Evolutionary conservation across 495 filamentous ascomycete species (phyloP).

Genomic region (Podospora pseudocomata): DNA sequence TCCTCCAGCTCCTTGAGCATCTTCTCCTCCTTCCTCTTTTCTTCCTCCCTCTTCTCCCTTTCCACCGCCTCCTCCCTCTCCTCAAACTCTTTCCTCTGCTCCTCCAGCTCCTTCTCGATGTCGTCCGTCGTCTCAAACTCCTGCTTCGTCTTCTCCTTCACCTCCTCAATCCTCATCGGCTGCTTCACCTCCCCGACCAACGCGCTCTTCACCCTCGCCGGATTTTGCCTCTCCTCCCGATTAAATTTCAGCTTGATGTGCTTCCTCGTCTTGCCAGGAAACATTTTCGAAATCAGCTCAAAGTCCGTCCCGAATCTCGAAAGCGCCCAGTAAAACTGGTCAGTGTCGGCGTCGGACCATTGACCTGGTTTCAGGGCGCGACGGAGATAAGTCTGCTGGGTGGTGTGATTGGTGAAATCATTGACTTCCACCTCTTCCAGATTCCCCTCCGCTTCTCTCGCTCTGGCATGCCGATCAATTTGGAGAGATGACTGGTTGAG

Average conservation of each 20-base stretch:
- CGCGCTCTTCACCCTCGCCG: slow-evolving; percentile 62
- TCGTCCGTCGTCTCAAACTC: slow-evolving; percentile 54
- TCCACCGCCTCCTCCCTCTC: slow-evolving; percentile 48
- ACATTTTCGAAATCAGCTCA: slow-evolving; percentile 78
- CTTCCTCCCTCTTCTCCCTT: slow-evolving; percentile 45
- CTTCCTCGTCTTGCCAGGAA: slow-evolving; percentile 67
- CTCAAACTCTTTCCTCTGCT: slow-evolving; percentile 62
- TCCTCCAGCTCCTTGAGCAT: slow-evolving; percentile 43
- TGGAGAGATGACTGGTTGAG: slow-evolving; percentile 72
- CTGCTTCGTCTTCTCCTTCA: slow-evolving; percentile 58
- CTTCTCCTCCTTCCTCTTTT: slow-evolving; percentile 52
- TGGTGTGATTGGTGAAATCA: slow-evolving; percentile 75
- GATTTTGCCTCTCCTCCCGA: slow-evolving; percentile 79
- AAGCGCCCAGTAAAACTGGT: slow-evolving; percentile 79
- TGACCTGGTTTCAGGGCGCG: slow-evolving; percentile 58
- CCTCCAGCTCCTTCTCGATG: slow-evolving; percentile 68
- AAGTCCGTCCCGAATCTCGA: slow-evolving; percentile 93
- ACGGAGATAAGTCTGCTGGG: slow-evolving; percentile 67
- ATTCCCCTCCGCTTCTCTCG: slow-evolving; percentile 49
- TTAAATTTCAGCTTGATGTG: slow-evolving; percentile 92
- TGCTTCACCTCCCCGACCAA: slow-evolving; percentile 58
- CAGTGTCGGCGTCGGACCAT: slow-evolving; percentile 76
- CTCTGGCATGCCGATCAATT: slow-evolving; percentile 73
- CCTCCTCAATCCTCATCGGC: slow-evolving; percentile 62
- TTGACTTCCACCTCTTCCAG: slow-evolving; percentile 75